Percentiles rank a stretch among this genome's conserved stretches.
phyloP scores from a whole-genome alignment of 2,329 filamentous ascomycete species.

The Daldinia sp. region DNA sequence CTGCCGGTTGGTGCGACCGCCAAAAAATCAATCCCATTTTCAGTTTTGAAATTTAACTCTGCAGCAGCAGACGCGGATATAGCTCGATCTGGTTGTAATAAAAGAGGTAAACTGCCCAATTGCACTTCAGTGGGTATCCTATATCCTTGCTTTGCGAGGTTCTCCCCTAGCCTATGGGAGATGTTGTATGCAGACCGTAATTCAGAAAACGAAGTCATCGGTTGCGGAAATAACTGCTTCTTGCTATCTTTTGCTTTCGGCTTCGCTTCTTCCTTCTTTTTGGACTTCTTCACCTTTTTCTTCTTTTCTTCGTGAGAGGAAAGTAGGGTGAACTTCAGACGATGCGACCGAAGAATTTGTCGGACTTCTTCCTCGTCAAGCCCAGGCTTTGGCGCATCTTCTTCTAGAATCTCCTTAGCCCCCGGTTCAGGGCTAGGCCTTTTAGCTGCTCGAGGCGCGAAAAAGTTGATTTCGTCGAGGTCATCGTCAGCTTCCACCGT shows the following conservation, averaged over 20 bases:
- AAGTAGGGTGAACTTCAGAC: slow-evolving; percentile 86
- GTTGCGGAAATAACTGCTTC: slow-evolving; percentile 79
- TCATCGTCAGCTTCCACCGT: slow-evolving; percentile 52
- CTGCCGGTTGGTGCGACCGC: slow-evolving; percentile 95
- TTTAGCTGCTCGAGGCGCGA: slow-evolving; percentile 61
- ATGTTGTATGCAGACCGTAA: slow-evolving; percentile 79
- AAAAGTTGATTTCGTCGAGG: slow-evolving; percentile 67
- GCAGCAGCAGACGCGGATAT: slow-evolving; percentile 55
- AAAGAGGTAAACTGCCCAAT: slow-evolving; percentile 83
- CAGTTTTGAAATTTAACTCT: slow-evolving; percentile 49
- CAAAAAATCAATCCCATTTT: slow-evolving; percentile 75
- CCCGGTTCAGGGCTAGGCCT: slow-evolving; percentile 43
- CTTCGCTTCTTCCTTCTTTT: slow-evolving; percentile 61
- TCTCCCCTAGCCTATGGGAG: slow-evolving; percentile 78
- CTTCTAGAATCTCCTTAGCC: slow-evolving; percentile 36
- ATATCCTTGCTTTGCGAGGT: slow-evolving; percentile 87
- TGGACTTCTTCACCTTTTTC: slow-evolving; percentile 66
- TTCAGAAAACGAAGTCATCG: slow-evolving; percentile 81
- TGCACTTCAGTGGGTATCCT: slow-evolving; percentile 93
- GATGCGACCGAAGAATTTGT: slow-evolving; percentile 80
- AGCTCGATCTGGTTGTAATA: slow-evolving; percentile 71
- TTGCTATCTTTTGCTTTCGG: slow-evolving; percentile 66
- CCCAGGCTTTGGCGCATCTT: slow-evolving; percentile 49
- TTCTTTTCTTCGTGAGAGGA: slow-evolving; percentile 61
- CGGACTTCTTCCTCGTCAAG: slow-evolving; percentile 79